Evolutionary conservation across 202 grass and related monocot genomes (phyloP).

Genomic region (Cymbopogon flexuosus): DNA sequence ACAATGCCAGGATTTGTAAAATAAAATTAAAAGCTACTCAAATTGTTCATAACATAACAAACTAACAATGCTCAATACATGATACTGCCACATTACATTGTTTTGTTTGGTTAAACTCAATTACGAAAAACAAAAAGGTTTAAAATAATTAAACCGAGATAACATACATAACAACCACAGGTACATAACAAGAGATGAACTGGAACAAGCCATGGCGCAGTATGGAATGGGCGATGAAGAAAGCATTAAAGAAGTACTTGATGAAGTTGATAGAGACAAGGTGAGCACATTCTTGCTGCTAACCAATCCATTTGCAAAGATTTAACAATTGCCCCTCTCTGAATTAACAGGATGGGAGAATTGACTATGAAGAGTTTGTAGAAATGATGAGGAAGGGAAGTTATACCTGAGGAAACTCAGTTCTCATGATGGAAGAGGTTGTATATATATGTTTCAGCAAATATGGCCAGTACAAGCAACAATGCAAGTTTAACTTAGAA

Average conservation of each 20-base stretch:
- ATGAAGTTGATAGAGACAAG: slow-evolving; percentile 79
- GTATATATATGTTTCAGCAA: slow-evolving; percentile 32
- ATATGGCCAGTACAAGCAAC: slow-evolving; percentile 12
- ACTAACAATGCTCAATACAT: neutral
- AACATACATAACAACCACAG: slow-evolving; percentile 37
- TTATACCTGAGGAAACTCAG: slow-evolving; percentile 34
- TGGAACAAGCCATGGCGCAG: slow-evolving; percentile 68
- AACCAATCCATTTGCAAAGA: neutral
- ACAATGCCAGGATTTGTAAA: slow-evolving; percentile 1
- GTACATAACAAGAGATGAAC: slow-evolving; percentile 91
- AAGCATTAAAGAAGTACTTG: slow-evolving; percentile 75
- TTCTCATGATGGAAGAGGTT: slow-evolving; percentile 22
- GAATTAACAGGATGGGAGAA: slow-evolving; percentile 69
- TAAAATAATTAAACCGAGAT: neutral
- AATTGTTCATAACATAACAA: neutral
- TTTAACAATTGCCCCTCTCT: neutral
- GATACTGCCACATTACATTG: neutral
- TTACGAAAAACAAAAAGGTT: slow-evolving; percentile 10
- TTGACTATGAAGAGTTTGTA: slow-evolving; percentile 80
- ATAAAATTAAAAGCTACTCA: neutral
- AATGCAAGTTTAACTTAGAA: slow-evolving; percentile 27
- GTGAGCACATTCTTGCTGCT: slow-evolving; percentile 31
- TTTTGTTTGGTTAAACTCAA: slow-evolving; percentile 22
- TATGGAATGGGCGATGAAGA: slow-evolving; percentile 72
- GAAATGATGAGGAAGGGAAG: slow-evolving; percentile 92